Evolutionary conservation across 148 eudicot genomes (phyloP).

Genomic region (Fagopyrum esculentum): DNA sequence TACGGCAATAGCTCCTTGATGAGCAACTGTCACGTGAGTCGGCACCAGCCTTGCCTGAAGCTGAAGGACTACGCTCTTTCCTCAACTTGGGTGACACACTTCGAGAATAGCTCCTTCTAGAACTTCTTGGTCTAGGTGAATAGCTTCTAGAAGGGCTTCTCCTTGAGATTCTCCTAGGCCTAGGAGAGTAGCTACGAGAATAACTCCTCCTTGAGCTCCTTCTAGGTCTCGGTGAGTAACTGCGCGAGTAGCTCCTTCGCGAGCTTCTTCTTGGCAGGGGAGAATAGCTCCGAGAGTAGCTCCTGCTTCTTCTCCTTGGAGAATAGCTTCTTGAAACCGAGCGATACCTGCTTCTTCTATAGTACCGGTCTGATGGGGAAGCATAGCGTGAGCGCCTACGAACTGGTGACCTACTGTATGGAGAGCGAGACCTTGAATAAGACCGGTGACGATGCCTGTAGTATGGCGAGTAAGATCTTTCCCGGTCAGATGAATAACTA

Average conservation of each 20-base stretch:
- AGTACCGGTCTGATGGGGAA: constrained; percentile 37
- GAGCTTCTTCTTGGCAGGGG: constrained; percentile 21
- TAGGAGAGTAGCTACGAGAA: constrained; percentile 28
- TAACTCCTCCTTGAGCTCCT: constrained; percentile 21
- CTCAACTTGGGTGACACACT: background rate
- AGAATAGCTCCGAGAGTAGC: constrained; percentile 23
- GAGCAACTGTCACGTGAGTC: constrained; percentile 27
- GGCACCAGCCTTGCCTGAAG: constrained; percentile 20
- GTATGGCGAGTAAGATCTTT: constrained; percentile 56
- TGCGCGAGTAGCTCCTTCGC: constrained; percentile 22
- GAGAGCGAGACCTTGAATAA: constrained; percentile 35
- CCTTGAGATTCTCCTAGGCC: constrained; percentile 22
- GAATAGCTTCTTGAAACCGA: constrained; percentile 42
- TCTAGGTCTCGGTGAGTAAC: constrained; percentile 23
- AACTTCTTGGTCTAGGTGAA: constrained; percentile 7
- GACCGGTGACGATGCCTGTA: constrained; percentile 33
- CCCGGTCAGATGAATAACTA: constrained; percentile 53
- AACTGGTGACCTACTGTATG: constrained; percentile 47
- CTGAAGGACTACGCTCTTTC: constrained; percentile 2
- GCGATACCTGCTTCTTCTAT: constrained; percentile 32
- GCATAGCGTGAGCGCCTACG: constrained; percentile 36
- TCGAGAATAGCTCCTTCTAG: background rate
- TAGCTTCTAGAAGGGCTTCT: constrained; percentile 1
- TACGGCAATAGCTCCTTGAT: constrained; percentile 36
- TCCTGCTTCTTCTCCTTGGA: constrained; percentile 34